Base-by-base conservation (phyloP, 225 moss, liverwort and hornwort genomes). In the Climacium dendroides region DNA sequence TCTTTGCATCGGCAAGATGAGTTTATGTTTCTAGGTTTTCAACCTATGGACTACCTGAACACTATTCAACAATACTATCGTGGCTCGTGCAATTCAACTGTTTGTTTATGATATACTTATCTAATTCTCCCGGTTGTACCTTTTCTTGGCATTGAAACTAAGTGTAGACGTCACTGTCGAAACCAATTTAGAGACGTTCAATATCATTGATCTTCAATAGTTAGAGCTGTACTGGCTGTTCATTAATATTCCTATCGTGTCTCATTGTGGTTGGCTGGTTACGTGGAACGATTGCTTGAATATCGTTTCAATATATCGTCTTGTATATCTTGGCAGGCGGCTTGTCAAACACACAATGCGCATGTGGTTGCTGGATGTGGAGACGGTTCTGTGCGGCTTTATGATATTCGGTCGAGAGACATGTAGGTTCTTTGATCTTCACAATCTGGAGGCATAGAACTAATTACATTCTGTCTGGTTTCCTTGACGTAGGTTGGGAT, bases 301-400 rank as follows among this genome's bases (percentile, higher is more conserved):
- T 67, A 47, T 57, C 43, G 52, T 41, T 41, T 43, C 53, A 75
- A 60, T 35, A 52, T 83, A 64, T 86, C 55, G 39, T 80, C 60
- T 75, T 91, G 58, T 50, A 62, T 76, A 60, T 76, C 43, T 53
- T 82, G 87, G 83, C 96, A 98, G 98, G 92, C 97, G 80, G 90
- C 97, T 87, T 97, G 97, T 90, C 98, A 96, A 89, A 90, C 93
- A 43, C 95, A 96, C 43, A 91, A 87, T 90, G 90, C 92, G 59
- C 95, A 95, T 78, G 88, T 99, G 87, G 92, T 95, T 75, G 85
- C 96, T 74, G 98, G 97, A 78, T 97, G 91, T 91, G 98, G 95
- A 87, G 98, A 99, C 88, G 98, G 98, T 48, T 96, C 90, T 90
- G 95, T 99, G 53, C 91, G 95, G 81, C 85, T 99, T 62, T 99